Evolutionary conservation across 192 early-diverging fungal genomes (phyloP).

Genomic region (Umbelopsis ramanniana): DNA sequence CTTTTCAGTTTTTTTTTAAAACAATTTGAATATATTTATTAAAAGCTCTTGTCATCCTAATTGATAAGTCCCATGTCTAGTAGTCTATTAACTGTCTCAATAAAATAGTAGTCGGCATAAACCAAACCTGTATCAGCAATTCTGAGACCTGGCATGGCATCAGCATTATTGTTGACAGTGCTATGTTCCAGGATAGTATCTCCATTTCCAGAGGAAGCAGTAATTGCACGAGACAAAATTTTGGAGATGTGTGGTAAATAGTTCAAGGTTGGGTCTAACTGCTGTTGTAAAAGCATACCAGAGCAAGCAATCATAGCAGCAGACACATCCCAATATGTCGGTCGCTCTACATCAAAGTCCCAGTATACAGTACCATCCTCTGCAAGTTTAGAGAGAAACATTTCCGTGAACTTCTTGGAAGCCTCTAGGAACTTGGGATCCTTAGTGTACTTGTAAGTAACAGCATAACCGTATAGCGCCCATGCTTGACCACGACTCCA

Average conservation of each 20-base stretch:
- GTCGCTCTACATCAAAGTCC: constrained; percentile 16
- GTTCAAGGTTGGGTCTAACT: constrained; percentile 9
- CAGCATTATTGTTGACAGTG: constrained; percentile 9
- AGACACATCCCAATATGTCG: constrained; percentile 22
- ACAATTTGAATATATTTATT: too few species aligned
- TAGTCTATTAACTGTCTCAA: constrained; percentile 3
- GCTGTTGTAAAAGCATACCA: constrained; percentile 19
- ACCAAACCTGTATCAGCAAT: constrained; percentile 23
- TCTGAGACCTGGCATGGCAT: not conserved
- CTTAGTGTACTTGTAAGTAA: constrained; percentile 21
- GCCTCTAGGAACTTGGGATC: constrained; percentile 16
- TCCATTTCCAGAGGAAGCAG: not conserved
- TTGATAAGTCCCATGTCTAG: constrained; percentile 18
- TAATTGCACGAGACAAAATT: not conserved
- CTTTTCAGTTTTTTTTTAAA: too few species aligned
- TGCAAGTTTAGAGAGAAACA: constrained; percentile 8
- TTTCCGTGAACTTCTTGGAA: constrained; percentile 9
- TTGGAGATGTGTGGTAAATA: not conserved
- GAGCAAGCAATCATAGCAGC: constrained; percentile 22
- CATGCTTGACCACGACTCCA: constrained; percentile 25
- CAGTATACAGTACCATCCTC: constrained; percentile 13
- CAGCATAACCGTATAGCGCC: constrained; percentile 13
- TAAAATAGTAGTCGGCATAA: constrained; percentile 22
- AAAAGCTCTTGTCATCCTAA: not conserved
- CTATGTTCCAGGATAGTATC: constrained; percentile 19